Evolutionary conservation across 129 eudicot genomes (phyloP), one percentile per base, ranked within the genome.

Genomic region (Escallonia herrerae): DNA sequence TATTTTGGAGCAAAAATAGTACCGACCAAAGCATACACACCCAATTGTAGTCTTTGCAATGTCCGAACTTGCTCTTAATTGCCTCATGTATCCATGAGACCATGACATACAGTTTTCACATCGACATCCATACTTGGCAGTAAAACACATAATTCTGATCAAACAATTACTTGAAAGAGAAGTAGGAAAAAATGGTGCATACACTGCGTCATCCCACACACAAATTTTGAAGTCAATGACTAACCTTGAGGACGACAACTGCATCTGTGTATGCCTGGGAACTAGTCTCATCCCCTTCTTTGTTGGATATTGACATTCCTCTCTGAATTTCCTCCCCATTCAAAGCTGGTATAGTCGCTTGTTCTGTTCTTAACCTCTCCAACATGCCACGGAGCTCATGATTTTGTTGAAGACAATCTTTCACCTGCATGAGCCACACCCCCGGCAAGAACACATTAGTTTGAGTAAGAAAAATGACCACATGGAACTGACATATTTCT

Each of bases 311-410:
- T 53, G 42, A 2, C 33, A 53, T 38, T 8, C 64, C 70, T 39
- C 65, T 55, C 65, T 42, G 80, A 41, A 43, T 63, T 57, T 74
- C 65, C 11, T n/a, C 73, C 56, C 64, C 73, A 41, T 71, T 78
- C 62, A 64, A 54, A 48, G 72, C 55, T 47, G 81, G 72, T 45
- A 62, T 11, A 62, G 71, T 75, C 38, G 86, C 85, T 63, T 90
- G 90, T 66, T 91, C 87, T 55, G 67, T 68, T 81, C 96, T 77
- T 66, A 87, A 75, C 79, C 73, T 79, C 65, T 81, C 91, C 40
- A 91, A 62, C 88, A 80, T 76, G 59, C 75, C 62, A 63, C 96
- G 96, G 10, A 91, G 97, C 71, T 81, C 97, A 73, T 87, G 89
- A 62, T 91, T 91, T 71, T 91, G 95, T 68, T 75, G 82, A 7